A percentile compares a stretch with the other conserved stretches of the same genome.
phyloP scores from a whole-genome alignment of 2,329 filamentous ascomycete species.

The Neurospora crassa region DNA sequence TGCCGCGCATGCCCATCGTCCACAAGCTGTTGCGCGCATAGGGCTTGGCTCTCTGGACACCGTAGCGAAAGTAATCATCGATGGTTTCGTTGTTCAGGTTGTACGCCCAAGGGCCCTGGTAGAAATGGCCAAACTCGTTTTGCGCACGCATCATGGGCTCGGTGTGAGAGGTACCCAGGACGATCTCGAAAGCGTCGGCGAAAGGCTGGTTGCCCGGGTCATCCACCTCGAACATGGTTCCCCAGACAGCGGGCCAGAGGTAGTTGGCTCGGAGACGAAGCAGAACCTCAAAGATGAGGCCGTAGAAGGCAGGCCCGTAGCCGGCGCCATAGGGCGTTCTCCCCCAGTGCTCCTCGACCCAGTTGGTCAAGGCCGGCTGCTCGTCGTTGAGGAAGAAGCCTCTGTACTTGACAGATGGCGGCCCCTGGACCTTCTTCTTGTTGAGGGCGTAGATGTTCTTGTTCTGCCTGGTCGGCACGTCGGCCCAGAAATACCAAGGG shows the following conservation, averaged over 20 bases:
- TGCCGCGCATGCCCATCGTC: conserved; percentile 63
- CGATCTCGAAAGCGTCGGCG: conserved; percentile 64
- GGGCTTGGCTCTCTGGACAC: conserved; percentile 52
- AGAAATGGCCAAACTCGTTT: conserved; percentile 45
- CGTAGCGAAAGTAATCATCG: conserved; percentile 58
- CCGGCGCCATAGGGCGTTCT: conserved; percentile 36
- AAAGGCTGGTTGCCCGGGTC: conserved; percentile 59
- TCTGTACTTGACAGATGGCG: conserved; percentile 57
- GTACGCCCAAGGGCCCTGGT: conserved; percentile 58
- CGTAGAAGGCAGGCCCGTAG: conserved; percentile 55
- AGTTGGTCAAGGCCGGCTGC: conserved; percentile 56
- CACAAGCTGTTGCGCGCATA: conserved; percentile 56
- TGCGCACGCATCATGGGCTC: conserved; percentile 60
- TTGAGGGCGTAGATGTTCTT: conserved; percentile 45
- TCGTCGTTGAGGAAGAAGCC: conserved; percentile 66
- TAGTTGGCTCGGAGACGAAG: conserved; percentile 64
- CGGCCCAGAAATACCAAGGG: conserved; percentile 61
- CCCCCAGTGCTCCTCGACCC: conserved; percentile 39
- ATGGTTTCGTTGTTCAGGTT: conserved; percentile 60
- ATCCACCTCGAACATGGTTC: conserved; percentile 62
- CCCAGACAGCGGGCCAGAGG: conserved; percentile 60
- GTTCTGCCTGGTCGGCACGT: conserved; percentile 44
- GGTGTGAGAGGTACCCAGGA: conserved; percentile 63
- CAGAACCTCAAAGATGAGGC: conserved; percentile 60
- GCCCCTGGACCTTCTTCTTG: conserved; percentile 43